Base-by-base conservation (phyloP, 2,329 filamentous ascomycete species). In the Talaromyces marneffei region DNA sequence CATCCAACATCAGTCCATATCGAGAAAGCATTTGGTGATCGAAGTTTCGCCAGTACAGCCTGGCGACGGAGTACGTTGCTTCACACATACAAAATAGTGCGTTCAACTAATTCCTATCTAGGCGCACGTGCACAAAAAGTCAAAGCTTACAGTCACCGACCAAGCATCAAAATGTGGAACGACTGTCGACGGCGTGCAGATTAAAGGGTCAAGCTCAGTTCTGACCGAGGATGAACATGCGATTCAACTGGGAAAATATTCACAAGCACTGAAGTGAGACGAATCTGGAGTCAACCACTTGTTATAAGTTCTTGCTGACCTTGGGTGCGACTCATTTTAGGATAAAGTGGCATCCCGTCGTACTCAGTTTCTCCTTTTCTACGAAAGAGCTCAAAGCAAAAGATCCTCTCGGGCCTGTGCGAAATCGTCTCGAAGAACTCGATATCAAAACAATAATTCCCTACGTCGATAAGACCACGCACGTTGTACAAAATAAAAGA, bases 161-260 rank as follows among this genome's bases (percentile, higher is more conserved):
- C 80, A 89, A 64, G 81, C 85, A n/a, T 94, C 92, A 3, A 96
- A 95, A 71, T 86, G 88, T 64, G 93, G 94, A 12, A 96, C 92
- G 0, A 79, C 82, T 2, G 79, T 97, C 60, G 89, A 97, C 71
- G 91, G 86, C 4, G 81, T 84, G 48, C 84, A 85, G 68, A 84
- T 92, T 64, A 86, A 86, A 66, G 87, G 86, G 25, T 78, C 83
- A 60, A 83, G 80, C 52, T 80, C 82, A 64, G 77, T 80, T 9
- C 73, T 92, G n/a, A 77, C 79, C 0, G 76, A 79, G 20, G 79
- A 82, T 35, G 77, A 83, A 55, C 88, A 89, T 67, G 82, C 81
- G 29, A 83, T 97, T 60, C 83, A 83, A 64, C 80, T 97, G 71
- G 92, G 91, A 0, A 85, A 83, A 65, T 91, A 87, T 68, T 81